Evolutionary conservation across 495 filamentous ascomycete genomes (phyloP).

Genomic region (Aspergillus conjunctus): DNA sequence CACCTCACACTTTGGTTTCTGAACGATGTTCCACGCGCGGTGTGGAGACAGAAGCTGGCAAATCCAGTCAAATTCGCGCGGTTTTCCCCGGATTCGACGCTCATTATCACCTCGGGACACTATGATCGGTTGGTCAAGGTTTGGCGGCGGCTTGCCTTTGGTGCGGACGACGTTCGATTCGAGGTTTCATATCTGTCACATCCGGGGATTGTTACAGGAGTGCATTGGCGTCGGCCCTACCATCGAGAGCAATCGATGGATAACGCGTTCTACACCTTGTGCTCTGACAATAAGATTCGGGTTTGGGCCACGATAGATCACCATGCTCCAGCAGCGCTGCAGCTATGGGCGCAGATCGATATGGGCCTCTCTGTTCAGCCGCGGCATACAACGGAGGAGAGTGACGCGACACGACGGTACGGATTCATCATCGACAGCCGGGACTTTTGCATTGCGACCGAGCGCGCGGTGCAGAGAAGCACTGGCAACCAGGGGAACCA

Average conservation of each 20-base stretch:
- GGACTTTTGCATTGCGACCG: slow-evolving; percentile 74
- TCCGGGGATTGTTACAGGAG: slow-evolving; percentile 71
- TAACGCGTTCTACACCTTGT: slow-evolving; percentile 91
- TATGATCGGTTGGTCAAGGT: slow-evolving; percentile 88
- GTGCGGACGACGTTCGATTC: slow-evolving; percentile 79
- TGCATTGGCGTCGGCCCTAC: slow-evolving; percentile 81
- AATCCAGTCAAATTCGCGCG: slow-evolving; percentile 73
- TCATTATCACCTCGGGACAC: slow-evolving; percentile 79
- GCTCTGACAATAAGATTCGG: slow-evolving; percentile 78
- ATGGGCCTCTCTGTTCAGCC: slow-evolving; percentile 73
- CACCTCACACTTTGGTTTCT: slow-evolving; percentile 71
- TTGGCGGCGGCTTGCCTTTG: slow-evolving; percentile 88
- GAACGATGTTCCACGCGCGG: slow-evolving; percentile 47
- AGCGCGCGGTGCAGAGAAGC: slow-evolving; percentile 68
- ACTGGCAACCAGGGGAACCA: slow-evolving; percentile 63
- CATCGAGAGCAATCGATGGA: slow-evolving; percentile 78
- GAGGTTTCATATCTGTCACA: slow-evolving; percentile 90
- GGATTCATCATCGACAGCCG: slow-evolving; percentile 85
- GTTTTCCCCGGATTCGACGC: slow-evolving; percentile 81
- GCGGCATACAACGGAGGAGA: slow-evolving; percentile 38
- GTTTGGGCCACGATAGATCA: slow-evolving; percentile 81
- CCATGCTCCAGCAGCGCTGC: slow-evolving; percentile 69
- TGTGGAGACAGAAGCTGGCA: slow-evolving; percentile 76
- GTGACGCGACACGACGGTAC: slow-evolving; percentile 56
- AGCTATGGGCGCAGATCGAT: slow-evolving; percentile 83